These are phyloP conservation scores for Phoenix dactylifera DNA, from an alignment of 176 grass and related monocot species.

Conservation along the genomic window DNA sequence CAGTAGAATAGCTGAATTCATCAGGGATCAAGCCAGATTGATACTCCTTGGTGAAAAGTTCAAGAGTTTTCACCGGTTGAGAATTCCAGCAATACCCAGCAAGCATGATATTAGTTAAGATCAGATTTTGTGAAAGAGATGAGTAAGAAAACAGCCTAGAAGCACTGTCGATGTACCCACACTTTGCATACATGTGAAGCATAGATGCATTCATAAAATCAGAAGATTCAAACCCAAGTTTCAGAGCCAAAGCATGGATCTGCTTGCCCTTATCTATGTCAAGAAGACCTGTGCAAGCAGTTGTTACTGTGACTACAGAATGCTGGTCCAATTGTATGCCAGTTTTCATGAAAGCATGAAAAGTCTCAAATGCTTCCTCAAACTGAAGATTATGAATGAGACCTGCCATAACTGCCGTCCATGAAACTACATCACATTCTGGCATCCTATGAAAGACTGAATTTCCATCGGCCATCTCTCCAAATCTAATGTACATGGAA, in stretches of 20 bases:
- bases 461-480: slow-evolving; percentile 34
- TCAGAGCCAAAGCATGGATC: slow-evolving; percentile 65
- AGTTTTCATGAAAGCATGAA: slow-evolving; percentile 44
- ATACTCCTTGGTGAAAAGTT: slow-evolving; percentile 59
- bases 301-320: slow-evolving; percentile 46
- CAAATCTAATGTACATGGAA: slow-evolving; percentile 57
- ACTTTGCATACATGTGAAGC: slow-evolving; percentile 91
- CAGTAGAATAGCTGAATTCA: slow-evolving; percentile 63
- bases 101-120: slow-evolving; percentile 64
- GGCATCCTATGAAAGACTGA: slow-evolving; percentile 39
- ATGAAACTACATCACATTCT: slow-evolving; percentile 60
- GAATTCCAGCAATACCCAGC: slow-evolving; percentile 72
- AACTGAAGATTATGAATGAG: slow-evolving; percentile 56
- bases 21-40: slow-evolving; percentile 51
- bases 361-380: slow-evolving; percentile 40
- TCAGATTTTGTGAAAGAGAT: slow-evolving; percentile 30
- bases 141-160: slow-evolving; percentile 40
- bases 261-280: slow-evolving; percentile 57
- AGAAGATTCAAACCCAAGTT: slow-evolving; percentile 46
- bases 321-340: slow-evolving; percentile 43
- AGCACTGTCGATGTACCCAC: slow-evolving; percentile 36
- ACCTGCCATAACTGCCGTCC: slow-evolving; percentile 69
- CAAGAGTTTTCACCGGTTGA: slow-evolving; percentile 55
- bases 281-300: slow-evolving; percentile 53
- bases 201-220: slow-evolving; percentile 68